Base-by-base conservation (phyloP, 1,139 yeast genomes). In the Diutina ranongensis region DNA sequence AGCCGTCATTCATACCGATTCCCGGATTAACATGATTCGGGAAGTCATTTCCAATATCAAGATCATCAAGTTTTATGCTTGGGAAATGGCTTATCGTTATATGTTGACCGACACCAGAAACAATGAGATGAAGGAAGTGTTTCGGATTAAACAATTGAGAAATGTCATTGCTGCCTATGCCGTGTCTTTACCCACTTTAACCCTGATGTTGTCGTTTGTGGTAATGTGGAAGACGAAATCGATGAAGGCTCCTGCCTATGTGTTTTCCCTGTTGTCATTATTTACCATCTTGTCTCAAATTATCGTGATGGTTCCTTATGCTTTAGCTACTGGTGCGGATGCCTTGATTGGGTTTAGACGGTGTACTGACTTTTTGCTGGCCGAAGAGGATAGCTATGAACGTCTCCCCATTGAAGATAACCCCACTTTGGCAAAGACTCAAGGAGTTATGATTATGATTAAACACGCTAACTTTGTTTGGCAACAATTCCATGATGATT, bases 251-350 rank as follows among this genome's bases (percentile, higher is more conserved):
- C 40, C 45, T 18, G 33, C 20, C n/a, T 22, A 63, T 45, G 69
- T 73, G 13, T 74, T 76, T 52, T 66, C 79, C 8, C 72, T 80
- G 0, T 65, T 76, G 50, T 65, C 78, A 1, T 64, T 76, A 49
- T 76, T 72, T 53, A 64, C 76, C 44, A 70, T 74, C 44, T 66
- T 76, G 54, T 73, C 77, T 3, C 70, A 67, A 50, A 74, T 76
- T 32, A 68, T 76, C 48, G 66, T 74, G 66, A 61, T 75, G 52
- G 63, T 76, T 49, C 80, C 81, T 13, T 61, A 73, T 47, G 76
- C 87, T 16, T 64, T 75, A 47, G 71, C 76, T 12, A 65, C 77
- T 31, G 73, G 73, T 28, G 72, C 78, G 25, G 81, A 76, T 59
- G 80, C 79, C 1, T 61, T 64, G 50, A 67, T 74, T 54, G 80